Base-by-base conservation (phyloP, 1,139 yeast genomes). In the Kurtzmaniella natalensis region DNA sequence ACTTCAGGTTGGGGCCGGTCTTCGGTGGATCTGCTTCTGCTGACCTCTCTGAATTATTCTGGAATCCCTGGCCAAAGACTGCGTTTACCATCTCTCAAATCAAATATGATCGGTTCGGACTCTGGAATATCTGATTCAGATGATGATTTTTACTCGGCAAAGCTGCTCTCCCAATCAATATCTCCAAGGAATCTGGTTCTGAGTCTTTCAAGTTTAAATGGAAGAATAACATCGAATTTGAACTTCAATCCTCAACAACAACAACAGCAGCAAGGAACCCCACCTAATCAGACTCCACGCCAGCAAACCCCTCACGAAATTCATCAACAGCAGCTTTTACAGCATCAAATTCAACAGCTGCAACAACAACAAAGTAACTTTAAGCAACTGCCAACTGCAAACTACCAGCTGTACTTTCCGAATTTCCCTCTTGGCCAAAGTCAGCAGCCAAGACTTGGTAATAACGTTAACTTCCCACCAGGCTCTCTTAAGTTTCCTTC, bases 101-200 rank as follows among this genome's bases (percentile, higher is more conserved):
- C 64, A 2, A 40, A 55, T 6, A 45, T 50, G 17, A 47, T 61
- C 6, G 48, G 42, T 19, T 47, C 49, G 30, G 61, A 54, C 22
- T 47, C 50, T 25, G 50, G 40, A 5, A 42, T 48, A 17, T 56
- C 65, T 29, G 71, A 65, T 39, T 51, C 61, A 21, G 74, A 68
- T 18, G 75, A 69, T 31, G 74, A 66, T 34, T 61, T 50, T 34
- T 66, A 66, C 41, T 57, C 65, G 3, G 51, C 57, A 2, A 44
- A 55, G 23, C 57, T 59, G 5, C 51, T 52, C 24, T 50, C 63
- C 7, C 57, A 53, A 38, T 46, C 60, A 4, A 43, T 56, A 16
- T 68, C 77, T 1, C 78, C 79, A 2, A 57, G 77, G 33, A 61
- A 61, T 34, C 72, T 78, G 1, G 53, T 72, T 7, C 53, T 61